phyloP scores from a whole-genome alignment of 495 filamentous ascomycete species.

The Recurvomyces mirabilis region DNA sequence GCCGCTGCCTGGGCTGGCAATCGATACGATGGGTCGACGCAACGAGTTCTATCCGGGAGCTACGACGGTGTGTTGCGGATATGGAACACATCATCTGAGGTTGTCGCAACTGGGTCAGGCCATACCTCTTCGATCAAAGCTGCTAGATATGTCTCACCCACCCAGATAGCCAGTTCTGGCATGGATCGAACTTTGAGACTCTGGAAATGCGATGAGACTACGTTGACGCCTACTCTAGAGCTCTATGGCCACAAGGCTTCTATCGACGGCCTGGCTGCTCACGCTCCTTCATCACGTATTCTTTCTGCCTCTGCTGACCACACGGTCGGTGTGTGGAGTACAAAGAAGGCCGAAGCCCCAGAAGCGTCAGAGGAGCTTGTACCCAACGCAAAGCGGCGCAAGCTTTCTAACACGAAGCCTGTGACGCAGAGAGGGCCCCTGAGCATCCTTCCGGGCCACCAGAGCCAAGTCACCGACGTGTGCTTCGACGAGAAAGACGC shows the following conservation, averaged over 20 bases:
- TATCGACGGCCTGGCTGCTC: slow-evolving; percentile 66
- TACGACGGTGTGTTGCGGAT: slow-evolving; percentile 81
- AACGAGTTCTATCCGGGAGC: slow-evolving; percentile 72
- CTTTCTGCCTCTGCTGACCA: slow-evolving; percentile 75
- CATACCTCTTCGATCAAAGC: slow-evolving; percentile 67
- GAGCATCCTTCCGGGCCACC: slow-evolving; percentile 58
- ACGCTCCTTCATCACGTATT: slow-evolving; percentile 61
- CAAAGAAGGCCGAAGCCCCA: slow-evolving; percentile 59
- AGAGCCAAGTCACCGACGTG: slow-evolving; percentile 56
- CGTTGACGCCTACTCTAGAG: slow-evolving; percentile 65
- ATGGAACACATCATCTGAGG: slow-evolving; percentile 77
- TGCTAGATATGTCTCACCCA: slow-evolving; percentile 66
- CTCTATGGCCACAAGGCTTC: slow-evolving; percentile 72
- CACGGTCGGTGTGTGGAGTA: slow-evolving; percentile 73
- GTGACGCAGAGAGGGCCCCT: slow-evolving; percentile 72
- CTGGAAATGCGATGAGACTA: slow-evolving; percentile 67
- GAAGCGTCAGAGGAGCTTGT: slow-evolving; percentile 54
- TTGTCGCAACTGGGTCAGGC: slow-evolving; percentile 56
- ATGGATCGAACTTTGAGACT: slow-evolving; percentile 73
- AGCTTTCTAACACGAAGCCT: slow-evolving; percentile 48
- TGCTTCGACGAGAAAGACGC: slow-evolving; percentile 75
- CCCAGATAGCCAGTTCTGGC: slow-evolving; percentile 65
- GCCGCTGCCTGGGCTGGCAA: slow-evolving; percentile 51
- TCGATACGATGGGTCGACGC: slow-evolving; percentile 17
- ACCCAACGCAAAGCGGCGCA: slow-evolving; percentile 63